Conservation (phyloP, 2,329 filamentous ascomycete genomes). For the Fusarium sublunatum region DNA sequence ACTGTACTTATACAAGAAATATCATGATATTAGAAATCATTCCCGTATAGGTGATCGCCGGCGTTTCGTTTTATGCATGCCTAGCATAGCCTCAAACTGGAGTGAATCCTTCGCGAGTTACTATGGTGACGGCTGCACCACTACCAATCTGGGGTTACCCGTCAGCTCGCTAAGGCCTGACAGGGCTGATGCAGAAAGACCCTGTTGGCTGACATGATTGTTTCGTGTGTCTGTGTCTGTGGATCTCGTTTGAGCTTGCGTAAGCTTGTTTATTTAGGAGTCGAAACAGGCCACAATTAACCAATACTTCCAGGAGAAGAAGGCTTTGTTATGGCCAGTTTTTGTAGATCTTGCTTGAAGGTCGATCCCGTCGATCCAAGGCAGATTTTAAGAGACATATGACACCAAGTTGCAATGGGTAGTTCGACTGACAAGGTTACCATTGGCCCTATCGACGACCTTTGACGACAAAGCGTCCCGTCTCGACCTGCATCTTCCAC, state of each 20-base stretch:
- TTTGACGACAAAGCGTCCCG: constrained; percentile 76
- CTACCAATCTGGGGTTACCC: not conserved
- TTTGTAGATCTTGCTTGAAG: not conserved
- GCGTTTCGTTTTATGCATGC: constrained; percentile 20
- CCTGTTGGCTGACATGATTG: constrained; percentile 7
- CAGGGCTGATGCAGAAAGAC: not conserved
- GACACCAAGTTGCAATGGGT: not conserved
- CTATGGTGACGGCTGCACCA: constrained; percentile 16
- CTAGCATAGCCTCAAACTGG: constrained; percentile 28
- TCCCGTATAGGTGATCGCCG: constrained; percentile 30
- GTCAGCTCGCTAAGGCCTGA: not conserved
- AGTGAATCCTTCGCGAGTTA: constrained; percentile 20
- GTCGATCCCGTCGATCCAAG: constrained; percentile 1
- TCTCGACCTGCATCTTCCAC: constrained; percentile 81
- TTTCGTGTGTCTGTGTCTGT: constrained; percentile 21
- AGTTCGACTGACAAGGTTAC: not conserved
- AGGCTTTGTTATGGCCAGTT: not conserved
- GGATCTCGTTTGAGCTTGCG: constrained; percentile 26
- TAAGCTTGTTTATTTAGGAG: constrained; percentile 25
- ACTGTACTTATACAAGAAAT: constrained; percentile 24
- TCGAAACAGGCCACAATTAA: constrained; percentile 1
- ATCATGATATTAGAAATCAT: not conserved
- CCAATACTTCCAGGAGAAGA: not conserved
- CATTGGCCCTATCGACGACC: constrained; percentile 59
- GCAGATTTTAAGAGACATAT: not conserved